Conservation (phyloP, 352 stramenopile genomes). For the Phytopythium sindhum region DNA sequence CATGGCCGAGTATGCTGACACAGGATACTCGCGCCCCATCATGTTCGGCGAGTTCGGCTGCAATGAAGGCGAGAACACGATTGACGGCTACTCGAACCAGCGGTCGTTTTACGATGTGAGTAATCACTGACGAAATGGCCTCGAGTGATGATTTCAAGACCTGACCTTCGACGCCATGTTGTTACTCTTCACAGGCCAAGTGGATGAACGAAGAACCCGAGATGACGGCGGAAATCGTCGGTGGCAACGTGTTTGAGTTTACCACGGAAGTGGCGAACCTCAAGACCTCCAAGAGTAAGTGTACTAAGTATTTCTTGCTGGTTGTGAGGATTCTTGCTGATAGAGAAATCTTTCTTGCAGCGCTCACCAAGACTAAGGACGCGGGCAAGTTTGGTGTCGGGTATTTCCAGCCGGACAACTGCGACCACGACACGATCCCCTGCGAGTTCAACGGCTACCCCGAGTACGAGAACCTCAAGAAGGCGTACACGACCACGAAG, state of each 20-base stretch:
- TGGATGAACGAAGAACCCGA: conserved; percentile 82
- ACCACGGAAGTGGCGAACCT: conserved; percentile 70
- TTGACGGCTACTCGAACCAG: conserved; percentile 59
- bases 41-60: conserved; percentile 75
- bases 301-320: background rate
- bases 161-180: background rate
- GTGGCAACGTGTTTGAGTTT: conserved; percentile 82
- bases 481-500: conserved; percentile 66
- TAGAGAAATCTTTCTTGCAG: conserved; percentile 8
- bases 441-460: conserved; percentile 70
- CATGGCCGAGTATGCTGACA: conserved; percentile 51
- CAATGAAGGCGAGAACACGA: conserved; percentile 58
- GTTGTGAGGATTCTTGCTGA: background rate
- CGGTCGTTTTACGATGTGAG: conserved; percentile 60
- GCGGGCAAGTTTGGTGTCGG: conserved; percentile 67
- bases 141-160: background rate
- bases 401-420: conserved; percentile 68
- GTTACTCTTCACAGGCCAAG: conserved; percentile 37
- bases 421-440: conserved; percentile 48
- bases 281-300: conserved; percentile 33
- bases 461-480: conserved; percentile 69
- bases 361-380: conserved; percentile 40
- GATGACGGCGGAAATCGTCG: conserved; percentile 71
- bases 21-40: conserved; percentile 46
- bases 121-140: background rate